Evolutionary conservation across 495 filamentous ascomycete species (phyloP), one percentile per base, ranked within the genome.

Genomic region (Beverwykella pulmonaria): DNA sequence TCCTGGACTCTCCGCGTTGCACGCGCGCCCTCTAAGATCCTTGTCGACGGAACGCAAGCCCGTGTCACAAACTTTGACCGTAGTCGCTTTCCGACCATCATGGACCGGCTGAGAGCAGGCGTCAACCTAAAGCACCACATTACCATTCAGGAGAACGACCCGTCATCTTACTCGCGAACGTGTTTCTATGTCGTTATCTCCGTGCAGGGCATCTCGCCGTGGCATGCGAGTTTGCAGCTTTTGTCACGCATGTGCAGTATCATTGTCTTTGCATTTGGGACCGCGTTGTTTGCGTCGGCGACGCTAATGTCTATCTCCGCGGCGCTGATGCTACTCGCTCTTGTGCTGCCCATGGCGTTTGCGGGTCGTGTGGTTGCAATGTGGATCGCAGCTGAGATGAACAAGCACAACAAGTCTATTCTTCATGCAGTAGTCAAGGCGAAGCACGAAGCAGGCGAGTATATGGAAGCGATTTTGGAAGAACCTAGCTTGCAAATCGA

Each of bases 1-100:
- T 53, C 49, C 6, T 72, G 70, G 70, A 72, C 70, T n/a, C 26
- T 72, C 5, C 61, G 68, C 25, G 68, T 72, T 9, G 59, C 70
- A 2, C 23, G 30, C 17, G 67, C 61, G 1, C 70, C 70, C 4
- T 14, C 32, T 1, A 52, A 36, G 19, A 17, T 59, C 39, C 19
- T 4, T 6, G 9, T 10, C 49, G 39, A 57, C n/a, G 29, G 15
- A 9, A 53, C n/a, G 3, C 26, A 20, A 30, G 6, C 52, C 7
- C 19, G 14, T 1, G 15, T 60, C 17, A 55, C 53, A 19, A 41
- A 41, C n/a, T 48, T 32, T 7, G 44, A 60, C 8, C 47, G 25
- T 20, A 46, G 14, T n/a, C 44, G 8, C 44, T 59, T 47, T 19
- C 36, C 36, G 26, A 52, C 53, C 20, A 29, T 72, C 29, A 34